Percentiles rank a stretch among this genome's conserved stretches.
phyloP scores from a whole-genome alignment of 495 filamentous ascomycete genomes.

The Penicillium odoratum region DNA sequence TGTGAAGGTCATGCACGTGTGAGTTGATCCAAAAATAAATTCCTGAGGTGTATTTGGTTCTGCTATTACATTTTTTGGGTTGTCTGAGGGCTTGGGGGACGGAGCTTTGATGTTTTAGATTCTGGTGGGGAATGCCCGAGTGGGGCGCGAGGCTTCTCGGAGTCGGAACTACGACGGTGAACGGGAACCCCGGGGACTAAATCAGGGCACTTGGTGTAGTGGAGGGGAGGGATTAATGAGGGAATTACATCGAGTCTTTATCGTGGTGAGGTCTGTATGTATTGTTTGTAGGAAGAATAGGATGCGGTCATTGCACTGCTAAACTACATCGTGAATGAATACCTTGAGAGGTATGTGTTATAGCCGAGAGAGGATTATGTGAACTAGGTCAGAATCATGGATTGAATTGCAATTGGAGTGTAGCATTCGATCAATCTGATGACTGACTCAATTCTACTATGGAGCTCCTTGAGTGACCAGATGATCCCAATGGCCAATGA shows the following conservation, averaged over 20 bases:
- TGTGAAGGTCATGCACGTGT: neutral
- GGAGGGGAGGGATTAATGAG: neutral
- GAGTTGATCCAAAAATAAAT: neutral
- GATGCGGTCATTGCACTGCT: too few species aligned
- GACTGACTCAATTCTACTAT: too few species aligned
- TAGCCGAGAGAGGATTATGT: too few species aligned
- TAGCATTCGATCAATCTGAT: too few species aligned
- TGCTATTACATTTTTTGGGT: neutral
- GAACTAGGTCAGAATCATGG: too few species aligned
- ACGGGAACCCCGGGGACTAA: neutral
- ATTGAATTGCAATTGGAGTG: too few species aligned
- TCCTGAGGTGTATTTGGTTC: neutral
- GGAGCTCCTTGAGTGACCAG: too few species aligned
- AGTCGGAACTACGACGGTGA: neutral
- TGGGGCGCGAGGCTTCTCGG: neutral
- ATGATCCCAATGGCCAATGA: too few species aligned
- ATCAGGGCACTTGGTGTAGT: neutral
- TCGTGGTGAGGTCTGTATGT: neutral
- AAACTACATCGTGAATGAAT: too few species aligned
- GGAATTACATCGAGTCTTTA: neutral
- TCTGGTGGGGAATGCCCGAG: neutral
- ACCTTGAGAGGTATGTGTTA: too few species aligned
- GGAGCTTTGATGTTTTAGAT: neutral
- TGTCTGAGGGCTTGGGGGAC: neutral
- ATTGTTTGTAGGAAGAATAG: too few species aligned